Conservation (phyloP, 768 basidiomycete genomes). For the Suillus cothurnatus region DNA sequence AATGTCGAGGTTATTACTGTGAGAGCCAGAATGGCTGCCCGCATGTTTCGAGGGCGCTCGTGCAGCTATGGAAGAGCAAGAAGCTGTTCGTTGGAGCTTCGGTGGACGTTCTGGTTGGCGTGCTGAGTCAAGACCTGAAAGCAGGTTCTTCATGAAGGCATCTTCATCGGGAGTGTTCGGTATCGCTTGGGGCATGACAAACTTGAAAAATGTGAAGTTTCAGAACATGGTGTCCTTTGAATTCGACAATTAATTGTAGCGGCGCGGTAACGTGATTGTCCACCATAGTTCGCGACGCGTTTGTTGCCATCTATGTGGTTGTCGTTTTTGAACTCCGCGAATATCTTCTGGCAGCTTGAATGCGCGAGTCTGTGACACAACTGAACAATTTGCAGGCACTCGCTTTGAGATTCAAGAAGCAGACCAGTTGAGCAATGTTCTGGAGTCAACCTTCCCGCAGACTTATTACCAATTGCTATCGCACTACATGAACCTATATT, state of each 20-base stretch:
- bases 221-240: not conserved
- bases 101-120: conserved; percentile 30
- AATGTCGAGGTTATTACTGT: conserved; percentile 42
- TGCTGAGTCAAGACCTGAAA: conserved; percentile 52
- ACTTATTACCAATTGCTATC: not conserved
- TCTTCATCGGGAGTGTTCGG: conserved; percentile 51
- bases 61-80: conserved; percentile 1
- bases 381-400: not conserved
- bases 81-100: conserved; percentile 20
- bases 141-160: conserved; percentile 56
- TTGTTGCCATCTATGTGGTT: not conserved
- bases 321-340: conserved; percentile 4
- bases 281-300: conserved; percentile 8
- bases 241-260: not conserved
- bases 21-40: conserved; percentile 14
- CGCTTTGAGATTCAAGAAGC: not conserved
- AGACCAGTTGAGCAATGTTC: too few relatives aligned
- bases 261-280: not conserved
- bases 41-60: conserved; percentile 20
- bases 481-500: not conserved
- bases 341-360: not conserved
- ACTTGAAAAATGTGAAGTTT: not conserved
- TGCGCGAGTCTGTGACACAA: not conserved
- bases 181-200: conserved; percentile 37
- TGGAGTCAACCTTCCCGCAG: not conserved